Base-by-base conservation (phyloP, 345 rosid species). In the Hevea brasiliensis region DNA sequence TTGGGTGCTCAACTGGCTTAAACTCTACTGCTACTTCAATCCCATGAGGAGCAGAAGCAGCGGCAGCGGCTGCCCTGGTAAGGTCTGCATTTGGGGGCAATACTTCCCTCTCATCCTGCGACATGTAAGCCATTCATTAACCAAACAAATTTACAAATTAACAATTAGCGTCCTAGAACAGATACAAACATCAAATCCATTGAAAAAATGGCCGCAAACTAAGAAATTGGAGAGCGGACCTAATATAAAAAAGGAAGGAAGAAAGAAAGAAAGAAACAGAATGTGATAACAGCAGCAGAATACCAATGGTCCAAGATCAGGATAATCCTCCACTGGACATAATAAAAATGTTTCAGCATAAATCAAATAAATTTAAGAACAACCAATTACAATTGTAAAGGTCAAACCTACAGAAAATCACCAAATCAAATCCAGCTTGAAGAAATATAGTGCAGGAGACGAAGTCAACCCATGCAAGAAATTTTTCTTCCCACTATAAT, bases 1-100 rank as follows among this genome's bases (percentile, higher is more conserved):
- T 79, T 0, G 98, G 98, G 80, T 88, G 97, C 81, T 94, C 98
- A 7, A 94, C 93, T 0, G 97, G 98, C 87, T 90, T 94, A 81
- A 94, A 92, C 76, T 94, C 95, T 1, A 85, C 87, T 0, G 97
- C 93, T 68, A 89, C 83, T 79, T 87, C 90, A 77, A 94, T 88
- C 20, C 97, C 98, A 84, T 94, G 98, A 78, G 92, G 74, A 65
- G 86, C 77, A 41, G 82, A 74, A 59, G 85, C 74, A 42, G 91
- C 55, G 32, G 80, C 77, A 56, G 83, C 44, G 26, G 87, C 83
- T 51, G 85, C 57, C 17, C 59, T 64, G 24, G 72, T 51, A 74
- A 72, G 82, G 42, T 82, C 89, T 20, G 88, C 70, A 76, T 74
- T 87, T 72, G 92, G 86, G 67, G 92, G 89, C 72, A 87, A 71